Conservation (phyloP, 805 yeast genomes). For the Wickerhamiella dianesei region DNA sequence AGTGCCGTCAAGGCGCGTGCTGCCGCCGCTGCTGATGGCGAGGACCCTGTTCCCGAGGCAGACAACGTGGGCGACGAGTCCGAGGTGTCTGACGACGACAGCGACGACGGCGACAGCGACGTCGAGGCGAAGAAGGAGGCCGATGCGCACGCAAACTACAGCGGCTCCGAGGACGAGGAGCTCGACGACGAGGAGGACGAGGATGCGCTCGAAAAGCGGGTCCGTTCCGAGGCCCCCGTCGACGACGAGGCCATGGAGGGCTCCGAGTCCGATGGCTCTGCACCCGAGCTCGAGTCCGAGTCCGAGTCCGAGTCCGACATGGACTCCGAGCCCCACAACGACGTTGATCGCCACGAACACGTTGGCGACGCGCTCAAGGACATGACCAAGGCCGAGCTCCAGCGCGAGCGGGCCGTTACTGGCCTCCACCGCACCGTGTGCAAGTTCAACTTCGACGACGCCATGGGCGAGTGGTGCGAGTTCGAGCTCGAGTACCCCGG, state of each 20-base stretch:
- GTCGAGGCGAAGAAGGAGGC: conserved; percentile 78
- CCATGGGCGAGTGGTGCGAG: conserved; percentile 81
- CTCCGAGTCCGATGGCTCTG: conserved; percentile 21
- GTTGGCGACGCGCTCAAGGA: not conserved
- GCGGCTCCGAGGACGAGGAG: conserved; percentile 40
- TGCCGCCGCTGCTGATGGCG: conserved; percentile 14
- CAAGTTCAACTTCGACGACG: conserved; percentile 82
- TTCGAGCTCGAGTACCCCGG: conserved; percentile 73
- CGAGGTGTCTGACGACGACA: conserved; percentile 41
- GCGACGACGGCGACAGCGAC: conserved; percentile 90
- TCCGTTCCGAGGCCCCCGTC: not conserved
- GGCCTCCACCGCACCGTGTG: conserved; percentile 60
- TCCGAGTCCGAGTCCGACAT: conserved; percentile 32
- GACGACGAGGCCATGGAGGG: not conserved
- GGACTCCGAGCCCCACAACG: conserved; percentile 24
- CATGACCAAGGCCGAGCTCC: conserved; percentile 51
- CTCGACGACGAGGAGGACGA: conserved; percentile 19
- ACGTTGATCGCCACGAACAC: conserved; percentile 3
- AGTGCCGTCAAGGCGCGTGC: conserved; percentile 29
- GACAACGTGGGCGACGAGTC: conserved; percentile 50
- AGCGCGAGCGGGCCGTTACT: conserved; percentile 74
- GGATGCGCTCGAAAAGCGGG: conserved; percentile 1
- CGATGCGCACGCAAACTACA: conserved; percentile 83
- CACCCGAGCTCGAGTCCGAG: conserved; percentile 17
- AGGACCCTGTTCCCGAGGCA: conserved; percentile 19